These are phyloP conservation scores for Aschersonia sp. DNA, from an alignment of 2,329 filamentous ascomycete species.

Conservation along the genomic window DNA sequence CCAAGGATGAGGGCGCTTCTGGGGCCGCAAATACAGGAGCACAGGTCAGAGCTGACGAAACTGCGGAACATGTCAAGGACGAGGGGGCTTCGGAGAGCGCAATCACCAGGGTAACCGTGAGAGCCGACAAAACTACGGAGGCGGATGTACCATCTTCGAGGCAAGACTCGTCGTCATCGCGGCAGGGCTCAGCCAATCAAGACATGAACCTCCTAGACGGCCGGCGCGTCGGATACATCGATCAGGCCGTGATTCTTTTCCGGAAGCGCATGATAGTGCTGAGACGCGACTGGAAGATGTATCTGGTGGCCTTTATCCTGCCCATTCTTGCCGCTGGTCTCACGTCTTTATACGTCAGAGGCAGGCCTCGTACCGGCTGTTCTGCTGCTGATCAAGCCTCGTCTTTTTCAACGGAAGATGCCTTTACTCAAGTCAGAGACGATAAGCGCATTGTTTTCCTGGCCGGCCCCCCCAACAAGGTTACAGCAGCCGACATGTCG, in stretches of 20 bases:
- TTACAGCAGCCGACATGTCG: conserved; percentile 16
- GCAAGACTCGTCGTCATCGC: conserved; percentile 5
- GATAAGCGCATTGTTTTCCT: conserved; percentile 12
- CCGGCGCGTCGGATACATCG: conserved; percentile 49
- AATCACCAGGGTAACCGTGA: no score
- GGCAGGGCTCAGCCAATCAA: conserved; percentile 8
- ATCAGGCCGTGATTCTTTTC: conserved; percentile 62
- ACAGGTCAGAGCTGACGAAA: no score
- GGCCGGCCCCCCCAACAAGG: conserved; percentile 19
- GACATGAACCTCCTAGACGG: conserved; percentile 51
- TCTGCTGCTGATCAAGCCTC: conserved; percentile 32
- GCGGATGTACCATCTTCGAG: no score
- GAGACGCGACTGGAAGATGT: conserved; percentile 64
- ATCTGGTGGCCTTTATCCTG: conserved; percentile 57
- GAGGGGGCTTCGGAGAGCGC: no score
- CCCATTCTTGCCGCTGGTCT: conserved; percentile 69
- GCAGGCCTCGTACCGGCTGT: conserved; percentile 37
- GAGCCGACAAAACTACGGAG: no score
- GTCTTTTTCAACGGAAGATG: conserved; percentile 21
- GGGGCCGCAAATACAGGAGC: background rate
- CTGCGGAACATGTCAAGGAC: no score
- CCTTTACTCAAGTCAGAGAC: conserved; percentile 20
- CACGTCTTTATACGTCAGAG: conserved; percentile 59
- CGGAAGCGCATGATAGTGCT: conserved; percentile 65
- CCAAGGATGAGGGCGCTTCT: conserved; percentile 36